Evolutionary conservation across 108 stramenopile species (phyloP), one percentile per base, ranked within the genome.

Genomic region (Pseudonitzschia delicatissima): DNA sequence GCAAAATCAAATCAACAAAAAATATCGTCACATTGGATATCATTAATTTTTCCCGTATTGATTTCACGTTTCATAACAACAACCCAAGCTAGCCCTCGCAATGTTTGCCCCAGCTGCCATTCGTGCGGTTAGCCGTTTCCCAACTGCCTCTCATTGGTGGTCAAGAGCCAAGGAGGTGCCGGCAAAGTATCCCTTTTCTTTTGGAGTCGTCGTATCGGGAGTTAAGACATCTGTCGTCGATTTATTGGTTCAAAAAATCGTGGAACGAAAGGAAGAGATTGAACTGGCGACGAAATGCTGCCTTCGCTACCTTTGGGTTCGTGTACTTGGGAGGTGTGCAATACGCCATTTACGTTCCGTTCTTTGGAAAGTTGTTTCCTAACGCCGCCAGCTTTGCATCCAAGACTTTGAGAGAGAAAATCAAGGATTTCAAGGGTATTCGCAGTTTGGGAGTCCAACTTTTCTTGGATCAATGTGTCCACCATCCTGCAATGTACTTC

Each of bases 401-500:
- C 52, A 85, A 85, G 59, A 67, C 85, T 0, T 33, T 92, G 11
- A 50, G 75, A 9, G 85, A 90, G 20, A 96, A 96, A 74, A 11
- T 91, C 26, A 78, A 73, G 49, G 92, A 93, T 67, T 53, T 62
- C 21, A 66, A 67, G 47, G 95, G 92, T 20, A 69, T 88, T 39
- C 59, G 74, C 20, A 53, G 65, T 25, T 29, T 69, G 6, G 64
- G 49, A 32, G 68, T 79, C 1, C 79, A 76, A 62, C 60, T 59
- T 29, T 77, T 79, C 31, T 48, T 74, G 33, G 73, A 82, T 69
- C 72, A 81, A 73, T 77, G 73, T 66, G 81, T 92, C 0, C 87
- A 92, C 75, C 95, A 96, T 77, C 95, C 95, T 9, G 51, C 94
- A 9, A 78, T 92, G 72, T 96, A 96, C 71, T 96, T 96, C 69